Evolutionary conservation across 1,139 yeast species (phyloP).

Genomic region (Debaryomyces coudertii): DNA sequence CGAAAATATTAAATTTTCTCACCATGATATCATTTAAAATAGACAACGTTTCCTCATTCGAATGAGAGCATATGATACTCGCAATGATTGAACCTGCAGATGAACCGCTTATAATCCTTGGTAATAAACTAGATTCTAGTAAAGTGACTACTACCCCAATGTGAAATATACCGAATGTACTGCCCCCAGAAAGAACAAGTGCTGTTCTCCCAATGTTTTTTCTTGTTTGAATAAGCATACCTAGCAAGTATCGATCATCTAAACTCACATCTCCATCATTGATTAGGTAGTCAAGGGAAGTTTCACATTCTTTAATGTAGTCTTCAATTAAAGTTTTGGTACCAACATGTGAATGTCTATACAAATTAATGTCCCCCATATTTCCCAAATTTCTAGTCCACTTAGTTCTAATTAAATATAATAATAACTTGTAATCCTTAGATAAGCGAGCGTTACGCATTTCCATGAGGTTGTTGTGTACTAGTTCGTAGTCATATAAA

Average conservation of each 20-base stretch:
- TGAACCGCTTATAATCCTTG: constrained; percentile 91
- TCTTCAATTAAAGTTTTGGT: constrained; percentile 84
- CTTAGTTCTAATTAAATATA: constrained; percentile 78
- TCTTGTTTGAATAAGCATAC: constrained; percentile 83
- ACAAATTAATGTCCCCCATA: constrained; percentile 80
- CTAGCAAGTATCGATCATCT: constrained; percentile 70
- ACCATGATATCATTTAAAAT: constrained; percentile 58
- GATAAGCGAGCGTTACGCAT: constrained; percentile 60
- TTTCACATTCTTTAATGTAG: constrained; percentile 76
- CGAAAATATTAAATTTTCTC: constrained; percentile 74
- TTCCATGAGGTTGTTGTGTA: constrained; percentile 56
- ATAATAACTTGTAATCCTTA: constrained; percentile 60
- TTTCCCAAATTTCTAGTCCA: constrained; percentile 88
- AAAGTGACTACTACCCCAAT: constrained; percentile 88
- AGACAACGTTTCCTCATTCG: constrained; percentile 68
- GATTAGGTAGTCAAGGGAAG: constrained; percentile 56
- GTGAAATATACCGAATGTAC: constrained; percentile 90
- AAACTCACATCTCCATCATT: constrained; percentile 48
- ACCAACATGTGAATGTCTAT: constrained; percentile 80
- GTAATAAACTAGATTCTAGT: constrained; percentile 72
- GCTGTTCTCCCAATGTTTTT: constrained; percentile 95
- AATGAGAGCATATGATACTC: constrained; percentile 78
- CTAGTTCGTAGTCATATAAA: constrained; percentile 70
- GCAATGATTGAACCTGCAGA: constrained; percentile 98
- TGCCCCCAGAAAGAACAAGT: constrained; percentile 90